Conservation (phyloP, 345 rosid genomes). For the Ceriops decandra region DNA sequence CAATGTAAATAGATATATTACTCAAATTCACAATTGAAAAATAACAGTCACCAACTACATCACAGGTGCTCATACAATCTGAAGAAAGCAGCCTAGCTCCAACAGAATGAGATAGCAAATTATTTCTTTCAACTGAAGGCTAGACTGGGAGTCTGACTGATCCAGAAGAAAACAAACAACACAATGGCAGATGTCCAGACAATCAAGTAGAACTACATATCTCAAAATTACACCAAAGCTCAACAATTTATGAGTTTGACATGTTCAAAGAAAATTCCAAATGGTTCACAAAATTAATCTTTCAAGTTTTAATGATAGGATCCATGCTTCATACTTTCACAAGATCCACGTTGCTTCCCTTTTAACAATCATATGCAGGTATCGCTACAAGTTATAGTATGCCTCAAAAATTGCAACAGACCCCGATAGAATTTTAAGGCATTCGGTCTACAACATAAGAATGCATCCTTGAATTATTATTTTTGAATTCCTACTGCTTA, state of each 20-base stretch:
- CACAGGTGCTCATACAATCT: not conserved
- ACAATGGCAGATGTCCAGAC: not conserved
- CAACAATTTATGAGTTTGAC: not conserved
- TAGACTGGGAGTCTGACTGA: not conserved
- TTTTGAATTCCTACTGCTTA: not conserved
- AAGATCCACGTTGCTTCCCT: not conserved
- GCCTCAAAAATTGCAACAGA: not conserved
- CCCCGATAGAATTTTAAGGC: not conserved
- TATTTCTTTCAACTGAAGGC: too few relatives aligned
- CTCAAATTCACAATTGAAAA: not conserved
- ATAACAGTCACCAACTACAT: not conserved
- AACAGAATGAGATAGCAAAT: too few relatives aligned
- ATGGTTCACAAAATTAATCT: not conserved
- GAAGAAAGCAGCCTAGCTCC: not conserved
- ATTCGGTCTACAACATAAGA: not conserved
- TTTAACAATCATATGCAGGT: too few relatives aligned
- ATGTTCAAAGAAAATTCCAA: not conserved
- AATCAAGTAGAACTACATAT: not conserved
- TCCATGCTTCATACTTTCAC: not conserved
- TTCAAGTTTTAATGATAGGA: not conserved
- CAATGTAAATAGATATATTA: not conserved
- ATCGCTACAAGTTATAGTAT: not conserved
- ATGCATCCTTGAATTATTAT: not conserved
- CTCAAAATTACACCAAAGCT: not conserved
- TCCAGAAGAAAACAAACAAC: not conserved